Evolutionary conservation across 1,139 yeast genomes (phyloP).

Genomic region (Blastobotrys niveus): DNA sequence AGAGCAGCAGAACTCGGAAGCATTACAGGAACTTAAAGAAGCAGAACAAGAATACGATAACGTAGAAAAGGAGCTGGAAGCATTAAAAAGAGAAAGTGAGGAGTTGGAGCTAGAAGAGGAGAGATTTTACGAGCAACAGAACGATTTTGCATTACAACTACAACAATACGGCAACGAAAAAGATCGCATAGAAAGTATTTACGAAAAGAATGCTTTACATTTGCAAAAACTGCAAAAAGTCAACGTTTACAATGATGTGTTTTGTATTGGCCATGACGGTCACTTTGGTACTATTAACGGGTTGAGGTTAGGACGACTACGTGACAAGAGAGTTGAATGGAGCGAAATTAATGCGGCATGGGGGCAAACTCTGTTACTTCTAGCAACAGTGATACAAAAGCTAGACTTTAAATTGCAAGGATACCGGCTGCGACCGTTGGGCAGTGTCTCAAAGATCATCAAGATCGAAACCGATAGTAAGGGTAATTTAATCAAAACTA

Average conservation of each 20-base stretch:
- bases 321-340: constrained; percentile 64
- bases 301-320: constrained; percentile 63
- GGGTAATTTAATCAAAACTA: constrained; percentile 34
- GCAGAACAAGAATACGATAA: constrained; percentile 37
- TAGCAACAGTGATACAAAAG: constrained; percentile 58
- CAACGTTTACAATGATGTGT: constrained; percentile 77
- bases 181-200: constrained; percentile 55
- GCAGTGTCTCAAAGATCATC: constrained; percentile 75
- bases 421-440: constrained; percentile 73
- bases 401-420: constrained; percentile 51
- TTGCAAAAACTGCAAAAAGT: constrained; percentile 65
- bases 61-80: constrained; percentile 26
- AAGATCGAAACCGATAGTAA: constrained; percentile 43
- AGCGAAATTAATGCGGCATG: constrained; percentile 88
- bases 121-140: constrained; percentile 44
- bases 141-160: constrained; percentile 48
- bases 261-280: constrained; percentile 76
- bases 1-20: constrained; percentile 23
- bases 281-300: constrained; percentile 86
- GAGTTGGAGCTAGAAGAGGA: constrained; percentile 40
- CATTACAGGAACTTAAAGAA: constrained; percentile 29
- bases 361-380: constrained; percentile 71
- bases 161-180: constrained; percentile 46
- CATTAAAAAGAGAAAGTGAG: constrained; percentile 33
- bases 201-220: constrained; percentile 56